These are phyloP conservation scores for Populus davidiana DNA, from an alignment of 345 rosid species.

Conservation along the genomic window DNA sequence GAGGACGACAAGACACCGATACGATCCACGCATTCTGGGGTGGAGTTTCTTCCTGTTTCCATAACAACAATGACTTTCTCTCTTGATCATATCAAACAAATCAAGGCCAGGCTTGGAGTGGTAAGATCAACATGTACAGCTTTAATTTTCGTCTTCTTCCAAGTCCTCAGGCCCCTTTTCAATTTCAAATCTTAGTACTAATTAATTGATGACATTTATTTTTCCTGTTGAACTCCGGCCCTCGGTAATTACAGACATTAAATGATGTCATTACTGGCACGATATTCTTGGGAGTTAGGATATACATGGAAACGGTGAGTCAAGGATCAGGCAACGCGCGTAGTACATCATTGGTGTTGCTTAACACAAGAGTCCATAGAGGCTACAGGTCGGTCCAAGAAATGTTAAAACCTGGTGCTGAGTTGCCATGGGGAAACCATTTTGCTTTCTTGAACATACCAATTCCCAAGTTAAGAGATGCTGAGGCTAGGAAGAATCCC, in stretches of 20 bases:
- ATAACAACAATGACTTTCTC: constrained; percentile 29
- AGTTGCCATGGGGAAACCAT: constrained; percentile 46
- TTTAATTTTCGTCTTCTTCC: neutral
- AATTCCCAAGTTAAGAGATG: constrained; percentile 15
- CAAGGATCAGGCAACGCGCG: constrained; percentile 15
- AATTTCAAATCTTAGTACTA: neutral
- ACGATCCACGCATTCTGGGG: constrained; percentile 30
- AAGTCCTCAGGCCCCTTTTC: no score
- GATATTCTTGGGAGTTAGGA: constrained; percentile 41
- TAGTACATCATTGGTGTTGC: constrained; percentile 41
- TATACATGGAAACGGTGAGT: constrained; percentile 41
- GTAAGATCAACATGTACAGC: constrained; percentile 4
- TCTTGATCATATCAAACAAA: constrained; percentile 34
- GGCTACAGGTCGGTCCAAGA: constrained; percentile 48
- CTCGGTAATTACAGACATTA: constrained; percentile 33
- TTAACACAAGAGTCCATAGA: constrained; percentile 39
- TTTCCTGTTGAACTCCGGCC: neutral
- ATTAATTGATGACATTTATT: neutral
- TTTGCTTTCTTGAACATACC: constrained; percentile 35
- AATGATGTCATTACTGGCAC: constrained; percentile 48
- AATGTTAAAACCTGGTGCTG: constrained; percentile 36
- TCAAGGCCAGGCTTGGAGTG: constrained; percentile 34
- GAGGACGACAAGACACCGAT: constrained; percentile 36
- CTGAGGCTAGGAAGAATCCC: constrained; percentile 20
- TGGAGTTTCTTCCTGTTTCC: constrained; percentile 29